Conservation (phyloP, 305 asterid species). For the Caryopteris hybrid region DNA sequence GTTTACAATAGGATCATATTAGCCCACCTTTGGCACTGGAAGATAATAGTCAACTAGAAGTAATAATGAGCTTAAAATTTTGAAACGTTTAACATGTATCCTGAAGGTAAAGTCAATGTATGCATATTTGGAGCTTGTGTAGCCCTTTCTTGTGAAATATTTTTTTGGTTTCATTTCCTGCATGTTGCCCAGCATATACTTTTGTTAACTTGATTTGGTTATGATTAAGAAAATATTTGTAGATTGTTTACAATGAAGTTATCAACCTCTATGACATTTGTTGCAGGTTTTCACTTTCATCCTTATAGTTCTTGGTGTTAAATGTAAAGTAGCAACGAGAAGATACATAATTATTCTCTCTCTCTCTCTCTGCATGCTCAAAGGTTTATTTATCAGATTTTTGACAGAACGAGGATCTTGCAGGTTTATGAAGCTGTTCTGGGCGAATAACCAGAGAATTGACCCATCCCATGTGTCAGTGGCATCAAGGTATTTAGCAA, state of each 20-base stretch:
- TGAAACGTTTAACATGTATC: not conserved
- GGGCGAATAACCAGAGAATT: conserved; percentile 25
- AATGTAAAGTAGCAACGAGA: not conserved
- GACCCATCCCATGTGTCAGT: conserved; percentile 27
- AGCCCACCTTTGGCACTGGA: not conserved
- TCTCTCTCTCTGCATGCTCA: too few species aligned
- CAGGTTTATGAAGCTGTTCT: conserved; percentile 58
- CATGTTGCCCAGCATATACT: not conserved
- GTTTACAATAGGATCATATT: not conserved
- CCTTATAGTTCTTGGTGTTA: not conserved
- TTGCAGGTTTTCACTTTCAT: not conserved
- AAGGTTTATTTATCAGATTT: not conserved
- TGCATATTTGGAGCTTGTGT: conserved; percentile 3
- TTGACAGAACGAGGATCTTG: conserved; percentile 21
- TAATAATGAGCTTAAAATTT: not conserved
- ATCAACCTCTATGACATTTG: not conserved
- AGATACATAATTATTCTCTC: too few species aligned
- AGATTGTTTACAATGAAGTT: not conserved
- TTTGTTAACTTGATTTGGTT: conserved; percentile 7
- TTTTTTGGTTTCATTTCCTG: not conserved
- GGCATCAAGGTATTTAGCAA: conserved; percentile 37
- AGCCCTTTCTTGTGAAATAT: not conserved
- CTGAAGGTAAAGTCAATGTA: not conserved
- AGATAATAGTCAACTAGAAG: not conserved
- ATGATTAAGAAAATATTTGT: not conserved